Evolutionary conservation across 768 basidiomycete genomes (phyloP), one percentile per base, ranked within the genome.

Genomic region (Naganishia vishniacii): DNA sequence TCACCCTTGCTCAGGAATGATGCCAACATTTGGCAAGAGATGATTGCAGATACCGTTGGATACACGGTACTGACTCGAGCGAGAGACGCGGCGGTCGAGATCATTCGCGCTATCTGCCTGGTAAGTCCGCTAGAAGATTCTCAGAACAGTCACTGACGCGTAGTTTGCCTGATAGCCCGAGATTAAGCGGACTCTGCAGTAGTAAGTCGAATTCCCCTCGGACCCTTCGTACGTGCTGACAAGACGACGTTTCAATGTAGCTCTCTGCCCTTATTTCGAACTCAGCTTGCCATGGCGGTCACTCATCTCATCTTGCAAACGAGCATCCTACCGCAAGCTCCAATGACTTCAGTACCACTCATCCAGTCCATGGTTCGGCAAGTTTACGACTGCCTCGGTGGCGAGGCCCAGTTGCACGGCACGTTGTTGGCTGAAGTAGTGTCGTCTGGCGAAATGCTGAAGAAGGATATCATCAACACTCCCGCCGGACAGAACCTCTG

Each of bases 51-150:
- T 15, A 68, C 64, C 46, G 72, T 72, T 15, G 75, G 75, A 20
- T 72, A 70, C 49, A 59, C 70, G 37, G 65, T 69, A 48, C 65
- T 77, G 12, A 72, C 74, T 40, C 47, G 72, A 47, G 73, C 68
- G 6, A 48, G 74, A 37, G 75, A 77, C 49, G 72, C 75, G 0
- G 75, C 74, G n/a, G 70, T 74, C 40, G 71, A 71, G 4, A 66
- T 77, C 7, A 68, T 77, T 23, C 70, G 73, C 44, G 70, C 72
- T 9, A 70, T 77, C 44, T 73, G 75, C 62, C 71, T 73, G 26
- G 73, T 74, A 46, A 48, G 73, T 71, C 23, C 13, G 40, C 28
- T 18, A 4, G 37, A 7, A 18, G 18, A 18, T 12, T 51, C 34
- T 37, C 56, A 16, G 29, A 11, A 29, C 29, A 73, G n/a, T n/a